Evolutionary conservation across 1,284 basidiomycete genomes (phyloP).

Genomic region (Malassezia sympodialis): DNA sequence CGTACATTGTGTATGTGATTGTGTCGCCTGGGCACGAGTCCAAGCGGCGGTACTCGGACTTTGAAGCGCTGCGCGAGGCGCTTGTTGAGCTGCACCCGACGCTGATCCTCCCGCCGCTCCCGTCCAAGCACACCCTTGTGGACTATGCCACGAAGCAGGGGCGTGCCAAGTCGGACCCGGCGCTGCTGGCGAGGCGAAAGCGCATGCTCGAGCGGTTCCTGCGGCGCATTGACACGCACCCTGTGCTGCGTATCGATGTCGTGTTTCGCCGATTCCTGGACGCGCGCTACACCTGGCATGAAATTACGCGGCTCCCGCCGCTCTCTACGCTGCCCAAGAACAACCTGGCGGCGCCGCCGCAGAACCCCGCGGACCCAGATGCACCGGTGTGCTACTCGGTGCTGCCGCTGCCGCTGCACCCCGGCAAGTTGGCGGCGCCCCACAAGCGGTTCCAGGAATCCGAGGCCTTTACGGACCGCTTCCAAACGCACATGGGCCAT

Average conservation of each 20-base stretch:
- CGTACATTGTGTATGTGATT: conserved; percentile 14
- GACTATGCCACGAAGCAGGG: conserved; percentile 96
- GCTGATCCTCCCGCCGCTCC: conserved; percentile 92
- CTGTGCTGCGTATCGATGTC: conserved; percentile 83
- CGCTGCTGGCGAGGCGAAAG: conserved; percentile 80
- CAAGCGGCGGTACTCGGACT: conserved; percentile 88
- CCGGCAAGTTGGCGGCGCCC: conserved; percentile 26
- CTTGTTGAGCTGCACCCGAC: conserved; percentile 86
- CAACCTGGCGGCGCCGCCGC: conserved; percentile 84
- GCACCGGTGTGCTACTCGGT: conserved; percentile 67
- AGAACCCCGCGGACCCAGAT: conserved; percentile 75
- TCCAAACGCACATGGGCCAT: conserved; percentile 76
- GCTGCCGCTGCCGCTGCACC: conserved; percentile 69
- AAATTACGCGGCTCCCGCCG: conserved; percentile 56
- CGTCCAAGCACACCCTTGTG: conserved; percentile 85
- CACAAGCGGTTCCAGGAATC: conserved; percentile 74
- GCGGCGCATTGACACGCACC: conserved; percentile 76
- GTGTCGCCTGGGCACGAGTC: conserved; percentile 53
- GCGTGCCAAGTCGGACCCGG: conserved; percentile 90
- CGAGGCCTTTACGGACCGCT: conserved; percentile 91
- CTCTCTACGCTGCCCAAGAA: conserved; percentile 84
- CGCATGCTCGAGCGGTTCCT: conserved; percentile 92
- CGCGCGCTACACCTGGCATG: conserved; percentile 78
- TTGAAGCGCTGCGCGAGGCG: conserved; percentile 77
- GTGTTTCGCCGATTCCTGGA: conserved; percentile 91